A percentile compares a stretch with the other conserved stretches of the same genome.
phyloP scores from a whole-genome alignment of 768 basidiomycete genomes.

The Phlegmacium glaucopus region DNA sequence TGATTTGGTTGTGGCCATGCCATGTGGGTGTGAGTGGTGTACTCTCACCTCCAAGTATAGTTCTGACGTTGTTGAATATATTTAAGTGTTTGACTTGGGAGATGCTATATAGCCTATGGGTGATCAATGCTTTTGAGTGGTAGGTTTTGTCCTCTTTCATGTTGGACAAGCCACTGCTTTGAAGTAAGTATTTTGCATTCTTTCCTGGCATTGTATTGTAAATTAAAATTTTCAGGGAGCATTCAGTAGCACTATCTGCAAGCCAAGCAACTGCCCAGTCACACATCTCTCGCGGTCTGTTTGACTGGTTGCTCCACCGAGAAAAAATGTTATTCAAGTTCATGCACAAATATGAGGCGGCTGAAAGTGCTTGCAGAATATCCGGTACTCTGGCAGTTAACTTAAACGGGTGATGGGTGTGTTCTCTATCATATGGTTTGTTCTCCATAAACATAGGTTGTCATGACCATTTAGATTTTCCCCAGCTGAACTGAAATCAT shows the following conservation, averaged over 20 bases:
- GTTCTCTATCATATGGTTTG: slow-evolving; percentile 91
- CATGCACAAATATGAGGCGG: slow-evolving; percentile 64
- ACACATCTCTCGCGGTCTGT: slow-evolving; percentile 69
- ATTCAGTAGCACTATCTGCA: slow-evolving; percentile 64
- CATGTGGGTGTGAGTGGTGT: too few species aligned
- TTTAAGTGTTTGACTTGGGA: slow-evolving; percentile 82
- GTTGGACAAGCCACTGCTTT: slow-evolving; percentile 75
- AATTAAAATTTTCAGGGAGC: slow-evolving; percentile 40
- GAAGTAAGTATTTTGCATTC: slow-evolving; percentile 39
- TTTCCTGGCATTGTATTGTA: not conserved
- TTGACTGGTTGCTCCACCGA: slow-evolving; percentile 50
- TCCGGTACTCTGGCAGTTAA: slow-evolving; percentile 82
- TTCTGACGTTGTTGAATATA: slow-evolving; percentile 42
- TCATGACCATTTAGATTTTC: too few species aligned
- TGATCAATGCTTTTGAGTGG: slow-evolving; percentile 82
- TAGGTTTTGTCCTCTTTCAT: slow-evolving; percentile 79
- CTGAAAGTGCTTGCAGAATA: slow-evolving; percentile 81
- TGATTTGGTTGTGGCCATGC: too few species aligned
- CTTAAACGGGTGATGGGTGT: slow-evolving; percentile 91
- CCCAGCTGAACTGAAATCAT: too few species aligned
- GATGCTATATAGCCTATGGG: slow-evolving; percentile 98
- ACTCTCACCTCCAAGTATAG: not conserved
- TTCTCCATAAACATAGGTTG: too few species aligned
- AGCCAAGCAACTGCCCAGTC: slow-evolving; percentile 70
- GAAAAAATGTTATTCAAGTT: slow-evolving; percentile 54